Evolutionary conservation across 495 filamentous ascomycete genomes (phyloP), one percentile per base, ranked within the genome.

Genomic region (Penicillium maclennaniae): DNA sequence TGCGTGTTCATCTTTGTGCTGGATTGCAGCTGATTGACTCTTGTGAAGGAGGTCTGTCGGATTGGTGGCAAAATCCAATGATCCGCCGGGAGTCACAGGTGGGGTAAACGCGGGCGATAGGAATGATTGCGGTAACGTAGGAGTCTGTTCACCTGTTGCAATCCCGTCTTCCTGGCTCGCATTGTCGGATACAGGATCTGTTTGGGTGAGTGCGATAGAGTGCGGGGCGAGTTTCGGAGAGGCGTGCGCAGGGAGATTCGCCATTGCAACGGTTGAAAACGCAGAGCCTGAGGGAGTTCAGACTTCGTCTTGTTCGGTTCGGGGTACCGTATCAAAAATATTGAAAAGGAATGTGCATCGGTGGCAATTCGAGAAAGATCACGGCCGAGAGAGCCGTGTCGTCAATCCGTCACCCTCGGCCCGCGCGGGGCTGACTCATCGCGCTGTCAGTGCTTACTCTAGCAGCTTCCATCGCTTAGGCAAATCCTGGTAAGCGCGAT

Each of bases 81-180:
- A 81, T 5, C 85, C 84, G 1, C 87, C 87, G 1, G 88, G 89
- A 5, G 82, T 82, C n/a, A 72, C 67, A 17, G 88, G 88, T 6
- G 89, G 89, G 19, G 89, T 92, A 68, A 92, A 90, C 41, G 83
- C 83, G 0, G 89, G 89, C 39, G 84, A 88, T 21, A 93, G 71
- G 27, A 90, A 75, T 7, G 71, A 77, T 7, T 69, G 73, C 1
- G 80, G 81, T 7, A 80, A 55, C 27, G 71, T 65, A 42, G 76
- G 66, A 25, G 74, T 73, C 41, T 57, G 62, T 60, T 51, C 60
- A 46, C 45, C 60, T 47, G 46, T 58, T 25, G 51, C 58, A 34
- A 62, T 42, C 36, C 58, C 54, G 47, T 57, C 60, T 27, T 58
- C 47, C 28, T 66, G 58, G 42, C 59, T 66, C 8, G 23, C 54